Conservation (phyloP, 441 rosid genomes). For the Corymbia calophylla region DNA sequence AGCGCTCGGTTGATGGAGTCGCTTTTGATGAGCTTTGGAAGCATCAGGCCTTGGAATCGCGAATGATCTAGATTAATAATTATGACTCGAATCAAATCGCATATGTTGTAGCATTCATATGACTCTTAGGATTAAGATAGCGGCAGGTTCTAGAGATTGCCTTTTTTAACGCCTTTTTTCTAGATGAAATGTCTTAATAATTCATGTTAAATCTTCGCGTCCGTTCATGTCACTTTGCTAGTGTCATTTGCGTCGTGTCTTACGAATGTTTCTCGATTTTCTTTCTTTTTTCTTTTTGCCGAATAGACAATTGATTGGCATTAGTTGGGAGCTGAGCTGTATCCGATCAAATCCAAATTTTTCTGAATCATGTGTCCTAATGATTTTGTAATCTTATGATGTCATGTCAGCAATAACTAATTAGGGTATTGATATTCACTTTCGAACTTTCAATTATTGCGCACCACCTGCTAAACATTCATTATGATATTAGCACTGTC, state of each 20-base stretch:
- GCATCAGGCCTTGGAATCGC: background rate
- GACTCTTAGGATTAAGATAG: background rate
- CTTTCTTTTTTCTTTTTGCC: accelerated
- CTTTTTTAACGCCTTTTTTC: background rate
- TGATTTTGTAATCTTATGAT: background rate
- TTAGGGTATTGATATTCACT: background rate
- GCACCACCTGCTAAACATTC: background rate
- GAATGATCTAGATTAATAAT: background rate
- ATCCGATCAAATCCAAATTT: accelerated
- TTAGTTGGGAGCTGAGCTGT: background rate
- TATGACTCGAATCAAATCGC: background rate
- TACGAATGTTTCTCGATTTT: background rate
- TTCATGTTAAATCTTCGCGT: background rate
- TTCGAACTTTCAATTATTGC: background rate
- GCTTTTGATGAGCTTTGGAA: background rate
- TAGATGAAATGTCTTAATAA: accelerated
- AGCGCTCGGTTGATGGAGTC: background rate
- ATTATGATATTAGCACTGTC: background rate
- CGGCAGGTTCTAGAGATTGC: accelerated
- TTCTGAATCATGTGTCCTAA: accelerated
- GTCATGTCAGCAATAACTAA: background rate
- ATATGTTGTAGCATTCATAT: accelerated
- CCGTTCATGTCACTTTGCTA: accelerated
- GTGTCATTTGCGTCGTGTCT: background rate
- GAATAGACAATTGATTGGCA: background rate